Evolutionary conservation across 139 green algal species (phyloP), one percentile per base, ranked within the genome.

Genomic region (Coelastrella sp.): DNA sequence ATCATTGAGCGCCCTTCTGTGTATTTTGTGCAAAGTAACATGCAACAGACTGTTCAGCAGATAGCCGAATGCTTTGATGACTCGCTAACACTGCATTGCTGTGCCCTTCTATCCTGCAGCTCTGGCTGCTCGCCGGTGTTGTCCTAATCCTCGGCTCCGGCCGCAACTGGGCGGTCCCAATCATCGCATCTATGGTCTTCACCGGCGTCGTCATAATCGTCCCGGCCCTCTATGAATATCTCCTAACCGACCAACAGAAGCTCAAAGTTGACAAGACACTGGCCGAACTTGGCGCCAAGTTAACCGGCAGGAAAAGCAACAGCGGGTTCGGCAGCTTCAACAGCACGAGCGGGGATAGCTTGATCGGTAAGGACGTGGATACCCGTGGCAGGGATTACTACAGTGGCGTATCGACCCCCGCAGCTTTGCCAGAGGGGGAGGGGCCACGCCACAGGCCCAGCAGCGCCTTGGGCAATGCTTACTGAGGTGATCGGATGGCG

Each of bases 81-180:
- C 3, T 32, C 6, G 2, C 54, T 10, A 77, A 47, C 3, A 20
- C 3, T 47, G 5, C n/a, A 11, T 19, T 80, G 74, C 23, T 58
- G 23, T 8, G 7, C 74, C 4, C 5, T 14, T 80, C 23, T 17
- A 13, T 32, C 22, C 47, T 83, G 47, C 77, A 83, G 77, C 8
- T 90, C 19, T 86, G 64, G 64, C 61, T 89, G 81, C 47, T 90
- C 14, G 73, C 86, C 7, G 88, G 77, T 57, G 80, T 88, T 5
- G 80, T 90, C 59, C 22, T 93, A 32, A 89, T 90, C 79, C 71
- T 91, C 13, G 85, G 87, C 23, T 80, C 47, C 0, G 87, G 64
- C 20, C 4, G 75, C 8, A 73, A 56, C 8, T 85, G 60, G 76
- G 7, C 60, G 58, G 80, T 91, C 47, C 77, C 78, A 10, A 10